Evolutionary conservation across 768 basidiomycete species (phyloP).

Genomic region (Lentinula raphanica): DNA sequence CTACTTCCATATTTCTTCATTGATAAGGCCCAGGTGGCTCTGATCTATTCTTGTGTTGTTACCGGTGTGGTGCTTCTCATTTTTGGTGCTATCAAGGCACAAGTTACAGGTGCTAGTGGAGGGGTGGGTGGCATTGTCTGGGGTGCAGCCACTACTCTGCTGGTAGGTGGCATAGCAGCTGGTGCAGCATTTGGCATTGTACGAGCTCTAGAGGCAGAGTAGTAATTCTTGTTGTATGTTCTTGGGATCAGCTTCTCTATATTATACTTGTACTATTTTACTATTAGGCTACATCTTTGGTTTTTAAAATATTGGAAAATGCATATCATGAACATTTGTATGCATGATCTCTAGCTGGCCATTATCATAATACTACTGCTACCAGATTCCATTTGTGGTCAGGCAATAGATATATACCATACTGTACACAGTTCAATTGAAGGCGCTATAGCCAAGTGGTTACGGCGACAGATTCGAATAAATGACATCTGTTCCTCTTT

Average conservation of each 20-base stretch:
- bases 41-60: slow-evolving; percentile 70
- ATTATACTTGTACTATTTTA: neutral
- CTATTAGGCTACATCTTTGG: neutral
- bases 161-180: slow-evolving; percentile 89
- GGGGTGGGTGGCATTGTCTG: slow-evolving; percentile 69
- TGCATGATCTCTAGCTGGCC: too few species aligned
- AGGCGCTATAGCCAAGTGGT: slow-evolving; percentile 78
- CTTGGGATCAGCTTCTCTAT: neutral
- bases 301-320: neutral
- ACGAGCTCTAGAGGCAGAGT: slow-evolving; percentile 31
- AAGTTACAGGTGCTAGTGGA: slow-evolving; percentile 75
- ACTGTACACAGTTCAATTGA: too few species aligned
- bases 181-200: slow-evolving; percentile 58
- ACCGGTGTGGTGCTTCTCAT: slow-evolving; percentile 83
- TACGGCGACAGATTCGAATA: slow-evolving; percentile 57
- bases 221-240: neutral
- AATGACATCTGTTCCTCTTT: neutral
- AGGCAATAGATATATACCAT: too few species aligned
- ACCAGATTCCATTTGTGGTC: too few species aligned
- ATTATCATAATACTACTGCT: too few species aligned
- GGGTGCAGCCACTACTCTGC: slow-evolving; percentile 81
- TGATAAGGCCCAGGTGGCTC: slow-evolving; percentile 55
- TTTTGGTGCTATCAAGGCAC: slow-evolving; percentile 89
- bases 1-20: slow-evolving; percentile 92
- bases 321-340: neutral